These are phyloP conservation scores for Metroxylon sagu DNA, from an alignment of 176 grass and related monocot genomes.

Conservation along the genomic window DNA sequence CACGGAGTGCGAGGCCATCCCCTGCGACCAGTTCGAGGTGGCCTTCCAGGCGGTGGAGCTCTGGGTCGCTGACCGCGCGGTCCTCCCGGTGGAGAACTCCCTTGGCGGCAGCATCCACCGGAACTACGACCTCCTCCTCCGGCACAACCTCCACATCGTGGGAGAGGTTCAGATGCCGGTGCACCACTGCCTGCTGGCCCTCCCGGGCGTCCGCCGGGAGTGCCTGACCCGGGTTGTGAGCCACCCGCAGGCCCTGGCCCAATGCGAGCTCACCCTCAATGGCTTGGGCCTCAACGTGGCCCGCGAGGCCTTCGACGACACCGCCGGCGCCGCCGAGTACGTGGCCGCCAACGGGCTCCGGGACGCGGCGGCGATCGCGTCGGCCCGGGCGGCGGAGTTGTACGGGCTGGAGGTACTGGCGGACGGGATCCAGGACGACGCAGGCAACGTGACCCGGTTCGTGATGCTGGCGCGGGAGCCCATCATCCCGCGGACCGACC, in stretches of 20 bases:
- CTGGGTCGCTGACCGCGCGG: slow-evolving; percentile 89
- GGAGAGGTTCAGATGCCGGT: slow-evolving; percentile 94
- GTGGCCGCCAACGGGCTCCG: slow-evolving; percentile 57
- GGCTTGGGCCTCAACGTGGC: slow-evolving; percentile 81
- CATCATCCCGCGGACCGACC: slow-evolving; percentile 81
- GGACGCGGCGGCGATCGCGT: slow-evolving; percentile 86
- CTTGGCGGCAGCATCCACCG: slow-evolving; percentile 96
- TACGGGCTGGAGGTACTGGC: slow-evolving; percentile 74
- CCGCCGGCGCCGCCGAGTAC: slow-evolving; percentile 71
- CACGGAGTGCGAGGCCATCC: slow-evolving; percentile 64
- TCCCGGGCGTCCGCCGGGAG: slow-evolving; percentile 83
- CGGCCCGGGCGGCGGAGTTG: slow-evolving; percentile 70
- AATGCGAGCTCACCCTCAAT: slow-evolving; percentile 92
- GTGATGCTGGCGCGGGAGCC: slow-evolving; percentile 90
- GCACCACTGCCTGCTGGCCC: slow-evolving; percentile 87
- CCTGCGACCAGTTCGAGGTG: slow-evolving; percentile 97
- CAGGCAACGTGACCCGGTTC: slow-evolving; percentile 76
- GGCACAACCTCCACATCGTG: slow-evolving; percentile 89
- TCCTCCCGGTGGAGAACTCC: slow-evolving; percentile 89
- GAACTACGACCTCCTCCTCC: slow-evolving; percentile 95
- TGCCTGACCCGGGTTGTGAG: slow-evolving; percentile 73
- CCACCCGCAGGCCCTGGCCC: slow-evolving; percentile 93
- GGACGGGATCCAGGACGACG: slow-evolving; percentile 87
- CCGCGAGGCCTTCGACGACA: slow-evolving; percentile 97
- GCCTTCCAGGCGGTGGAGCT: slow-evolving; percentile 90